phyloP scores from a whole-genome alignment of 352 stramenopile genomes.

The Elongisporangium undulatum region DNA sequence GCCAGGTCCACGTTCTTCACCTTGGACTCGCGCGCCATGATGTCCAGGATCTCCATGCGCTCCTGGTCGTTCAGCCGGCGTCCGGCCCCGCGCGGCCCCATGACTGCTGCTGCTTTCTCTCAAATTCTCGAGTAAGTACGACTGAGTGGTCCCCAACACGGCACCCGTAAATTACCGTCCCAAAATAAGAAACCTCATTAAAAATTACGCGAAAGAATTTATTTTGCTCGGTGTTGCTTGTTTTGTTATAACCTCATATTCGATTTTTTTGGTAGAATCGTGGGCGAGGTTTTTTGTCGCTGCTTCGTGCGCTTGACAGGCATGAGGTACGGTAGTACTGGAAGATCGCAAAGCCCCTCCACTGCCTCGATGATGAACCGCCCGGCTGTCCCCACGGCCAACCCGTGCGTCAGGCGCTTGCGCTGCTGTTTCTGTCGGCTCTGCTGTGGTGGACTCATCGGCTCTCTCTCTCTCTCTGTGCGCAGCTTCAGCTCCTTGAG shows the following conservation, averaged over 20 bases:
- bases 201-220: no score
- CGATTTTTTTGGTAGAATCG: background rate
- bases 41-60: constrained; percentile 88
- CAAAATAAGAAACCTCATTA: no score
- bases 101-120: constrained; percentile 11
- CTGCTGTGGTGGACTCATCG: background rate
- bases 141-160: constrained; percentile 5
- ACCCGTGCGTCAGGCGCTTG: constrained; percentile 13
- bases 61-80: constrained; percentile 85
- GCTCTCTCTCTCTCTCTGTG: background rate
- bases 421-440: background rate
- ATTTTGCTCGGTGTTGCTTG: no score
- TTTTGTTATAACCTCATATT: background rate
- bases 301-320: background rate
- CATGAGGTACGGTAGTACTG: background rate
- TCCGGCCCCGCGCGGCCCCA: constrained; percentile 71
- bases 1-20: constrained; percentile 86
- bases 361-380: constrained; percentile 15
- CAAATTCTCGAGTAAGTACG: constrained; percentile 26
- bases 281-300: background rate
- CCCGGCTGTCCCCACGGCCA: constrained; percentile 26
- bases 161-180: background rate
- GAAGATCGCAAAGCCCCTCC: background rate
- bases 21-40: constrained; percentile 72
- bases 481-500: constrained; percentile 25